phyloP scores from a whole-genome alignment of 495 filamentous ascomycete species.

The Extremus antarcticus region DNA sequence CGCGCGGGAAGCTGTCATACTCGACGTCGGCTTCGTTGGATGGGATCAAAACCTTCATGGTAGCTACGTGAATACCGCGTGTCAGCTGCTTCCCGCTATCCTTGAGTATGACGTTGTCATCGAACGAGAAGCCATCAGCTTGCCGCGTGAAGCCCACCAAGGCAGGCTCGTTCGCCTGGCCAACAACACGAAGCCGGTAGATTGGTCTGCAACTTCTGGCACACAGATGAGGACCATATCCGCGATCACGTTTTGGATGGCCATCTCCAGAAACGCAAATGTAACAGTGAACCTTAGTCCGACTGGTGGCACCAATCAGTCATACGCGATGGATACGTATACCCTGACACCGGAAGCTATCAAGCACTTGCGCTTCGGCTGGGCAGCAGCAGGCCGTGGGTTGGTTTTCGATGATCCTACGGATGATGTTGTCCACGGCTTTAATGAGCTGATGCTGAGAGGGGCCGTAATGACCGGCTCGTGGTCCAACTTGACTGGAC shows the following conservation, averaged over 20 bases:
- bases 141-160: neutral
- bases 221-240: neutral
- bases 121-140: neutral
- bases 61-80: neutral
- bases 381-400: too few relatives aligned
- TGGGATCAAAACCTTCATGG: neutral
- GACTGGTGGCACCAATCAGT: neutral
- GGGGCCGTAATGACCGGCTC: neutral
- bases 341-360: neutral
- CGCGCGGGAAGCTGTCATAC: neutral
- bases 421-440: neutral
- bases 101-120: neutral
- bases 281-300: neutral
- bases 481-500: neutral
- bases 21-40: neutral
- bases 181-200: neutral
- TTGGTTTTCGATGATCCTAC: neutral
- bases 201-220: neutral
- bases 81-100: neutral
- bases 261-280: neutral
- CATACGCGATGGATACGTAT: neutral
- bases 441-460: neutral
- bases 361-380: neutral
- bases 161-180: neutral
- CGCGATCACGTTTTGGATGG: neutral